Evolutionary conservation across 2,329 filamentous ascomycete species (phyloP).

Genomic region (Xylaria sp.): DNA sequence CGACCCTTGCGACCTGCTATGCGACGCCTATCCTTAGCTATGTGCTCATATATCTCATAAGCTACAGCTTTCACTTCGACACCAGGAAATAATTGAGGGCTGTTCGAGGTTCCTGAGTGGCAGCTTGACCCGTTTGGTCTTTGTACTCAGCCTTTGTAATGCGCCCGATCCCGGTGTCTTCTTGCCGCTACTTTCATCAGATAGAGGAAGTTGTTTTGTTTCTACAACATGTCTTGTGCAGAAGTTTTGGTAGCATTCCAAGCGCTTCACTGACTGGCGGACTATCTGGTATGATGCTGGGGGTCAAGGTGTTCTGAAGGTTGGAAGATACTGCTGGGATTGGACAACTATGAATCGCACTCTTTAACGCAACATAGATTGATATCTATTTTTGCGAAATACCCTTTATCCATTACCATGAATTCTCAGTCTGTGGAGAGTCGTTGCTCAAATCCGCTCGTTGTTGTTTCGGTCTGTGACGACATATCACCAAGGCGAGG

Average conservation of each 20-base stretch:
- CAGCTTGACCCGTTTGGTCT: constrained; percentile 26
- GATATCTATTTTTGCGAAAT: constrained; percentile 23
- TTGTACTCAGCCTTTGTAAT: constrained; percentile 31
- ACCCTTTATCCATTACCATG: constrained; percentile 16
- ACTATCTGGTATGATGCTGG: constrained; percentile 26
- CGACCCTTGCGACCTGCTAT: constrained; percentile 1
- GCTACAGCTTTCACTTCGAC: constrained; percentile 26
- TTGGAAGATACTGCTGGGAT: constrained; percentile 26
- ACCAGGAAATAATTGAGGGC: constrained; percentile 45
- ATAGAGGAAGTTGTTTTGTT: constrained; percentile 36
- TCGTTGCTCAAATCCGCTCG: not conserved
- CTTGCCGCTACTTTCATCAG: constrained; percentile 31
- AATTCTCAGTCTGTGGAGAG: constrained; percentile 8
- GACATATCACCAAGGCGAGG: constrained; percentile 1
- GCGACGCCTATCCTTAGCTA: constrained; percentile 24
- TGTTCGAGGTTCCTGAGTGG: constrained; percentile 36
- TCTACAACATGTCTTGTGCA: constrained; percentile 23
- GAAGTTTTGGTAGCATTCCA: constrained; percentile 21
- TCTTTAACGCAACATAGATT: constrained; percentile 35
- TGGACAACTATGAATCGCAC: constrained; percentile 30
- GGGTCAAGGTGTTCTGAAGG: constrained; percentile 22
- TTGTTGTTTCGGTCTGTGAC: constrained; percentile 15
- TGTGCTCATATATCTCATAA: constrained; percentile 4
- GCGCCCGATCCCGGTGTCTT: constrained; percentile 20
- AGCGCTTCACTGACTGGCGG: constrained; percentile 22